Evolutionary conservation across 2,329 filamentous ascomycete species (phyloP).

Genomic region (Fusarium ramigenum): DNA sequence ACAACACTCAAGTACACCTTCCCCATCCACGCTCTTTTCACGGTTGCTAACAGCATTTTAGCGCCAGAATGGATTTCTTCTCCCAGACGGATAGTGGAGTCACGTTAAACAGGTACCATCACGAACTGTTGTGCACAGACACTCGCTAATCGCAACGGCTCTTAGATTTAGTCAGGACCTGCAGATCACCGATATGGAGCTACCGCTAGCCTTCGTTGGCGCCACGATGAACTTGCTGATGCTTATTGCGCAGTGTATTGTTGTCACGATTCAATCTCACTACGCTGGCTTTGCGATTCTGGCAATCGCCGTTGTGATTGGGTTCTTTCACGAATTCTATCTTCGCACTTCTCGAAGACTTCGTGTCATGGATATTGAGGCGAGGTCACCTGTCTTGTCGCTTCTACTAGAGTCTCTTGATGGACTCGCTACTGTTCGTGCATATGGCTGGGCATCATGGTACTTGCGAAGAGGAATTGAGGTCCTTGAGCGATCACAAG

Average conservation of each 20-base stretch:
- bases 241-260: neutral
- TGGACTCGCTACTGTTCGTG: neutral
- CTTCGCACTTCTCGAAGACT: neutral
- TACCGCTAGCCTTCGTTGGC: neutral
- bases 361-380: neutral
- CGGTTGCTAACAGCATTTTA: accelerated
- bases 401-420: neutral
- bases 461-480: neutral
- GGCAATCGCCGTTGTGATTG: neutral
- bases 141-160: neutral
- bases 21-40: accelerated
- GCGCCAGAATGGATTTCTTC: neutral
- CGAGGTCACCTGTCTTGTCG: neutral
- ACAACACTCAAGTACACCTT: neutral
- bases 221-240: neutral
- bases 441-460: neutral
- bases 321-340: neutral
- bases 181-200: neutral
- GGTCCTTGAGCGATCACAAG: neutral
- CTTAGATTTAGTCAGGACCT: neutral
- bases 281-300: neutral
- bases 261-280: neutral
- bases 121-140: neutral
- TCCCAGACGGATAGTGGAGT: neutral
- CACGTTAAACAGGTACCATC: neutral